Percentiles rank a stretch among this genome's conserved stretches.
phyloP scores from a whole-genome alignment of 148 eudicot species.

The Selenicereus undatus region DNA sequence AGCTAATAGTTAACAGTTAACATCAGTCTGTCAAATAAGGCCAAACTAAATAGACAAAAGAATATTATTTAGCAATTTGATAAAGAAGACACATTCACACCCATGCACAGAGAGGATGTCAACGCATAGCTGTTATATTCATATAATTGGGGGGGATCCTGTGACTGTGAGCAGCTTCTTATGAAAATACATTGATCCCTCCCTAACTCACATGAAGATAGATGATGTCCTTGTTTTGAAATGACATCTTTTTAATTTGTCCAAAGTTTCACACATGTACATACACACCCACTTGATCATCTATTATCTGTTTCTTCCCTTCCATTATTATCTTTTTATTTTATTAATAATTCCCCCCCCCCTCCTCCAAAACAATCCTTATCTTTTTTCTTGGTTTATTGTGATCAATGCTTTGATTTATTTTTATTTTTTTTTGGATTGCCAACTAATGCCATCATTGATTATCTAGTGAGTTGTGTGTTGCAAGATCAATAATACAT shows the following conservation, averaged over 20 bases:
- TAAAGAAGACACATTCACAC: background rate
- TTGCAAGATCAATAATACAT: background rate
- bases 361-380: too few species aligned
- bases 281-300: conserved; percentile 14
- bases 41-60: background rate
- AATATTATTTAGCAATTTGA: background rate
- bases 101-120: conserved; percentile 1
- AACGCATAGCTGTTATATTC: conserved; percentile 12
- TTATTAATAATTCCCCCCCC: background rate
- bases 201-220: conserved; percentile 22
- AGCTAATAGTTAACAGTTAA: too few species aligned
- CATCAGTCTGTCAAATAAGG: too few species aligned
- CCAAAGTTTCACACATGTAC: conserved; percentile 2
- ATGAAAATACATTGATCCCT: background rate
- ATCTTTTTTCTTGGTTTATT: too few species aligned
- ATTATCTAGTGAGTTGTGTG: too few species aligned
- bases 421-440: background rate
- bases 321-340: background rate
- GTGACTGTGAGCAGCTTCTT: background rate
- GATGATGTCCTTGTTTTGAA: conserved; percentile 13
- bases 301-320: too few species aligned
- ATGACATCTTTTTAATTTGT: conserved; percentile 23
- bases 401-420: conserved; percentile 21
- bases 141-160: background rate
- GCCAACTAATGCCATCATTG: conserved; percentile 16